phyloP scores from a whole-genome alignment of 2,329 filamentous ascomycete genomes.

The Claviceps quebecensis region DNA sequence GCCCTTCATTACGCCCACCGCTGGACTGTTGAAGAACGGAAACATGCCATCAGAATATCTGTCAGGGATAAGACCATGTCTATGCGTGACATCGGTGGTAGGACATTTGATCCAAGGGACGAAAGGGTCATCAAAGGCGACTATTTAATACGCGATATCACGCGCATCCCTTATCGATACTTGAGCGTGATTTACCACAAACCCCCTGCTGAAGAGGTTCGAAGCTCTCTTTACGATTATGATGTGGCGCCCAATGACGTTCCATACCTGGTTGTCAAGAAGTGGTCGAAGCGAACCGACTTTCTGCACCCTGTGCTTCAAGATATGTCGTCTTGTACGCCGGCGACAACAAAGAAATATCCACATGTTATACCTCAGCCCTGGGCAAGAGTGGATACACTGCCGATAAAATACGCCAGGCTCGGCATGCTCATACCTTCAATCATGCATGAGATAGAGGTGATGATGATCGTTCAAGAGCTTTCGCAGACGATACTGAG shows the following conservation, averaged over 20 bases:
- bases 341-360: conserved; percentile 27
- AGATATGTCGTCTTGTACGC: conserved; percentile 3
- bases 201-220: conserved; percentile 27
- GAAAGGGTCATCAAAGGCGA: conserved; percentile 10
- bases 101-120: conserved; percentile 13
- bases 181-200: conserved; percentile 27
- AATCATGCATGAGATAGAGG: conserved; percentile 55
- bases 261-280: conserved; percentile 33
- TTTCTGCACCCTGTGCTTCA: conserved; percentile 34
- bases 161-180: conserved; percentile 26
- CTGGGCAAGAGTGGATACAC: conserved; percentile 34
- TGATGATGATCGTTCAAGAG: conserved; percentile 45
- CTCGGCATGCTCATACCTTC: conserved; percentile 56
- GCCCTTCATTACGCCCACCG: conserved; percentile 34
- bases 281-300: conserved; percentile 42
- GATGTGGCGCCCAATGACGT: conserved; percentile 26
- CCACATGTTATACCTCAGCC: conserved; percentile 29
- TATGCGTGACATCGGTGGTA: conserved; percentile 17
- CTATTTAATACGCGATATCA: conserved; percentile 27
- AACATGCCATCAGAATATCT: conserved; percentile 30
- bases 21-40: conserved; percentile 22
- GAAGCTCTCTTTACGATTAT: conserved; percentile 21
- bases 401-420: conserved; percentile 29
- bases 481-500: conserved; percentile 29
- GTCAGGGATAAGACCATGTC: conserved; percentile 14